phyloP scores from a whole-genome alignment of 768 basidiomycete genomes.

The Rhodotorula paludigena region DNA sequence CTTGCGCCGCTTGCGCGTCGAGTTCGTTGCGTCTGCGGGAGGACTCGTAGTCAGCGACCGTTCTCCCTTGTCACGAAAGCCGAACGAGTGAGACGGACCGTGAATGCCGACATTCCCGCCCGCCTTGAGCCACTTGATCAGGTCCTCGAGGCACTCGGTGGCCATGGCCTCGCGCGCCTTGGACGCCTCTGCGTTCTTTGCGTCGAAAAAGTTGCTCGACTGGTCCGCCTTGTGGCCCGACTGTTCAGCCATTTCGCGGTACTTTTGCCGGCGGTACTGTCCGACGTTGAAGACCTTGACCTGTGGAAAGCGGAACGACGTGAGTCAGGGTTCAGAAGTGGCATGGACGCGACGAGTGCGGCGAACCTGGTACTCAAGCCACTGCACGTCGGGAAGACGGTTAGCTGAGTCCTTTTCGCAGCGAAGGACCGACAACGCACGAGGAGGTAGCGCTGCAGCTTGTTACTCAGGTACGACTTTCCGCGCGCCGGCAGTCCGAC shows the following conservation, averaged over 20 bases:
- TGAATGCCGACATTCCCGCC: conserved; percentile 96
- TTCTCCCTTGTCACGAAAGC: too few relatives aligned
- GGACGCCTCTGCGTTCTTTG: conserved; percentile 72
- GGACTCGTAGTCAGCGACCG: conserved; percentile 1
- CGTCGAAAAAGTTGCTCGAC: conserved; percentile 81
- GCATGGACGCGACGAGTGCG: background rate
- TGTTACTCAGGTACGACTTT: conserved; percentile 97
- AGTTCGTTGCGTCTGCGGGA: conserved; percentile 86
- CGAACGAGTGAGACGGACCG: conserved; percentile 54
- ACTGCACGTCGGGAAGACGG: conserved; percentile 53
- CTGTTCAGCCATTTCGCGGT: conserved; percentile 71
- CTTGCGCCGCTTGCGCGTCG: conserved; percentile 53
- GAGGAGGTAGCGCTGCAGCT: conserved; percentile 90
- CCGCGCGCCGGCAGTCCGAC: conserved; percentile 97
- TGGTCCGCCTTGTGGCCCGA: conserved; percentile 86
- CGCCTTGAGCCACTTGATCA: conserved; percentile 89
- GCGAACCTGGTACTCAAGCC: conserved; percentile 93
- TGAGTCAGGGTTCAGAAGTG: background rate
- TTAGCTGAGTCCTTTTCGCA: background rate
- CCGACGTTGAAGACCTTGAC: conserved; percentile 90
- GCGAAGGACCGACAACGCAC: conserved; percentile 50
- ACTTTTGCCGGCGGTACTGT: conserved; percentile 58
- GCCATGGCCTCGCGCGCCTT: conserved; percentile 74
- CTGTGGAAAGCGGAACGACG: background rate
- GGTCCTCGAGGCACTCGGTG: conserved; percentile 84